Conservation (phyloP, 306 rosid species). For the Castanopsis chinensis region DNA sequence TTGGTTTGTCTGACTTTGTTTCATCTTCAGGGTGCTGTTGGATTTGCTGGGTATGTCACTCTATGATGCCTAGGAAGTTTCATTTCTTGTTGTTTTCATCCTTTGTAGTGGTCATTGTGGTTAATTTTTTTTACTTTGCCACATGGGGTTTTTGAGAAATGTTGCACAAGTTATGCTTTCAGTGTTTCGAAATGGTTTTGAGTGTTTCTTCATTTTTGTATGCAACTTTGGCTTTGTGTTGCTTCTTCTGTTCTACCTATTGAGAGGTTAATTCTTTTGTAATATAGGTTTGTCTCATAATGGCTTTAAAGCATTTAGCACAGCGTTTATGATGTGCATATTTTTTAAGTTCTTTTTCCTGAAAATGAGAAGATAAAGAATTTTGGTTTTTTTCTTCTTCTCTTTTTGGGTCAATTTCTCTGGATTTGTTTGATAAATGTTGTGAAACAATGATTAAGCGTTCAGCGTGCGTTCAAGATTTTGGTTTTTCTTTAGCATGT, state of each 20-base stretch:
- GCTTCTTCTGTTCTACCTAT: not conserved
- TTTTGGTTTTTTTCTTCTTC: not conserved
- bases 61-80: not conserved
- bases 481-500: not conserved
- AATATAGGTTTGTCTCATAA: not conserved
- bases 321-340: not conserved
- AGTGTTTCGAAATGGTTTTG: not conserved
- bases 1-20: conserved; percentile 32
- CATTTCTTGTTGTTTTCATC: not conserved
- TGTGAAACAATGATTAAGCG: not conserved
- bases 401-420: not conserved
- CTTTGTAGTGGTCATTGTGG: not conserved
- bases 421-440: not conserved
- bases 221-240: not conserved
- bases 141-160: not conserved
- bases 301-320: not conserved
- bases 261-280: not conserved
- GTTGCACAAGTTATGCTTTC: not conserved
- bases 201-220: not conserved
- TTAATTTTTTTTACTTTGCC: not conserved
- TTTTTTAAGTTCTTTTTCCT: not conserved
- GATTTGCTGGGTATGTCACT: conserved; percentile 30
- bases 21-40: conserved; percentile 1
- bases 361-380: not conserved
- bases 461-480: too few species aligned